Conservation (phyloP, 352 stramenopile species). For the Phytopythium chamaehyphon region DNA sequence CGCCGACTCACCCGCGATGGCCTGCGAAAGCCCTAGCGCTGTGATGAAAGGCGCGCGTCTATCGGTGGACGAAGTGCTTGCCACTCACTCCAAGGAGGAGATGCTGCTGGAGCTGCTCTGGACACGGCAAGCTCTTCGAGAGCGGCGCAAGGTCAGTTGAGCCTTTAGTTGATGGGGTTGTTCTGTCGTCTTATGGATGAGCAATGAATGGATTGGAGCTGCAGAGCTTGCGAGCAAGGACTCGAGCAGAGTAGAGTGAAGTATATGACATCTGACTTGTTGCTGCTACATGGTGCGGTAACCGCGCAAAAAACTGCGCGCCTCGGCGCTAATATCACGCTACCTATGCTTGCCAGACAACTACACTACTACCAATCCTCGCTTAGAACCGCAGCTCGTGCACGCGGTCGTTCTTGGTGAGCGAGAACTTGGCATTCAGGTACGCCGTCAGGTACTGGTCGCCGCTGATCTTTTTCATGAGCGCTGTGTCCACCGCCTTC, state of each 20-base stretch:
- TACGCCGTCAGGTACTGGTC: slow-evolving; percentile 93
- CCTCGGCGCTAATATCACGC: too few species aligned
- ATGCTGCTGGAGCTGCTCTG: slow-evolving; percentile 56
- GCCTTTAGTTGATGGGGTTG: too few species aligned
- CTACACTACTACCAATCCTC: not conserved
- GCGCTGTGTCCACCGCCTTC: slow-evolving; percentile 90
- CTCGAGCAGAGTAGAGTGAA: too few species aligned
- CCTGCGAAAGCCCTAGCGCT: too few species aligned
- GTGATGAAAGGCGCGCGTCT: not conserved
- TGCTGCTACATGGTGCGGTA: not conserved
- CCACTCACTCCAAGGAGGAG: slow-evolving; percentile 41
- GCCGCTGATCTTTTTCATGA: slow-evolving; percentile 57
- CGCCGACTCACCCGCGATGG: not conserved
- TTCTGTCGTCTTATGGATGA: too few species aligned
- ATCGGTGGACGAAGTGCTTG: slow-evolving; percentile 35
- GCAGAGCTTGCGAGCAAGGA: too few species aligned
- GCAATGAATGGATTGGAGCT: too few species aligned
- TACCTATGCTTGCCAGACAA: not conserved
- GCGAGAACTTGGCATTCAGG: slow-evolving; percentile 92
- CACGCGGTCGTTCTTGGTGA: slow-evolving; percentile 91
- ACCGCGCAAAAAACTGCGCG: not conserved
- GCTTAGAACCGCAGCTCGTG: slow-evolving; percentile 98
- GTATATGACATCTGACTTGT: too few species aligned
- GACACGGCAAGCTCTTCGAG: slow-evolving; percentile 35
- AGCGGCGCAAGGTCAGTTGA: slow-evolving; percentile 36